Evolutionary conservation across 257 asterid genomes (phyloP).

Genomic region (Cruciata laevipes): DNA sequence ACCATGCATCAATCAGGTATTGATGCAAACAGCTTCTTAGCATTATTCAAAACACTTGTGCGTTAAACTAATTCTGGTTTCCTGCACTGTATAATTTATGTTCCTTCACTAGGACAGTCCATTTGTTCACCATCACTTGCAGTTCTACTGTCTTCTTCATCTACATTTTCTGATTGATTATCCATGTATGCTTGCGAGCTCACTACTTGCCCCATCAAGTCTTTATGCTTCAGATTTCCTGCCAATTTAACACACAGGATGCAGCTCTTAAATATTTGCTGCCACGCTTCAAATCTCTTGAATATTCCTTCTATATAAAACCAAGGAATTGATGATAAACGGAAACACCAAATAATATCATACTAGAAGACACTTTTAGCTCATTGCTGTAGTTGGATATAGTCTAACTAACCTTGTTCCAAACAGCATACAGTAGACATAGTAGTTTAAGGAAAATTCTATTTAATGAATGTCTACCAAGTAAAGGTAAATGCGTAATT

Average conservation of each 20-base stretch:
- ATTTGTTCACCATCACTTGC: slow-evolving; percentile 27
- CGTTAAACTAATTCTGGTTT: not conserved
- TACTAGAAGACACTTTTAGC: not conserved
- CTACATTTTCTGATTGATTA: slow-evolving; percentile 31
- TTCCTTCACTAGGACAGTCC: slow-evolving; percentile 14
- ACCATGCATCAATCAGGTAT: too few relatives aligned
- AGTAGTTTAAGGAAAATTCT: not conserved
- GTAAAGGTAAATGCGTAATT: not conserved
- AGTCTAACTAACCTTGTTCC: not conserved
- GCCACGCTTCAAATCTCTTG: not conserved
- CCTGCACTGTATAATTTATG: not conserved
- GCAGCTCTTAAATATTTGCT: not conserved
- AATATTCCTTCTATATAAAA: not conserved
- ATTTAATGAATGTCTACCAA: not conserved
- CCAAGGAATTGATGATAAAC: not conserved
- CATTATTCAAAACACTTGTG: not conserved
- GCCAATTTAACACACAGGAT: slow-evolving; percentile 21
- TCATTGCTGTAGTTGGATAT: not conserved
- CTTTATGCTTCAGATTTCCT: slow-evolving; percentile 87
- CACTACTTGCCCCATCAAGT: slow-evolving; percentile 70
- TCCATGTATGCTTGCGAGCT: slow-evolving; percentile 85
- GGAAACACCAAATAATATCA: not conserved
- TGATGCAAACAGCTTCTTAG: not conserved
- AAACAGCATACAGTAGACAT: not conserved
- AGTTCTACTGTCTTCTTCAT: slow-evolving; percentile 28